Percentiles rank a stretch among this genome's conserved stretches.
Evolutionary conservation across 371 early-diverging fungal genomes (phyloP).

Genomic region (Mucor circinelloides): DNA sequence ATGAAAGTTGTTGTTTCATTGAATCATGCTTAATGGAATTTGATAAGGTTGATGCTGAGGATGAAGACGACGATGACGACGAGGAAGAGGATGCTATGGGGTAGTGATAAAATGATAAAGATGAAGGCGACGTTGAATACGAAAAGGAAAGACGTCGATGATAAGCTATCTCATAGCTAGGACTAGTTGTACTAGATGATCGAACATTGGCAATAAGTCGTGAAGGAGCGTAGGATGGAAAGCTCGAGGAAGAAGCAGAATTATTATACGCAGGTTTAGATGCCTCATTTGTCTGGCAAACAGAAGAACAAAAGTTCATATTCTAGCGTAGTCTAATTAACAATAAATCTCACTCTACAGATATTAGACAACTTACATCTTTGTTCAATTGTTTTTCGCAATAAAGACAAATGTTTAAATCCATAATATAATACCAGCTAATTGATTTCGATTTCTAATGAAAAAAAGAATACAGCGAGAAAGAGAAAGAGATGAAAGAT

Average conservation of each 20-base stretch:
- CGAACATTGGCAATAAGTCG: slow-evolving; percentile 1
- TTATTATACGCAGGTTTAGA: slow-evolving; percentile 19
- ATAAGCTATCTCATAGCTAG: slow-evolving; percentile 13
- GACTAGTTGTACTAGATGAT: background rate
- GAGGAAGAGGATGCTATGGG: background rate
- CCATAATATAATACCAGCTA: slow-evolving; percentile 13
- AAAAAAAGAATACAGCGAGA: slow-evolving; percentile 1
- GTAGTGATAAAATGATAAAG: slow-evolving; percentile 5
- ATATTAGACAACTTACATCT: slow-evolving; percentile 13
- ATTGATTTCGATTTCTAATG: background rate
- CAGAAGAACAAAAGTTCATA: slow-evolving; percentile 22
- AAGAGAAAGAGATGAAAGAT: slow-evolving; percentile 3
- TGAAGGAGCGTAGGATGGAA: slow-evolving; percentile 1
- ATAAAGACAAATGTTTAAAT: slow-evolving; percentile 30
- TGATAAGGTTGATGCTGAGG: background rate
- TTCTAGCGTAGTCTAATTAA: slow-evolving; percentile 6
- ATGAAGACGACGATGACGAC: background rate
- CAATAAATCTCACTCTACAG: background rate
- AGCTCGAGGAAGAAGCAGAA: background rate
- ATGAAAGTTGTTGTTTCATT: background rate
- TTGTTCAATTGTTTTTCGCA: slow-evolving; percentile 27
- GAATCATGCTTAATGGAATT: background rate
- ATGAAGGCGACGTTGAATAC: slow-evolving; percentile 8
- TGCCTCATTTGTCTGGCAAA: slow-evolving; percentile 30
- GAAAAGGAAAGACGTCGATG: slow-evolving; percentile 21